A percentile compares a stretch with the other conserved stretches of the same genome.
Conservation (phyloP, 1,139 yeast genomes). For the Diutina neorugosa region DNA sequence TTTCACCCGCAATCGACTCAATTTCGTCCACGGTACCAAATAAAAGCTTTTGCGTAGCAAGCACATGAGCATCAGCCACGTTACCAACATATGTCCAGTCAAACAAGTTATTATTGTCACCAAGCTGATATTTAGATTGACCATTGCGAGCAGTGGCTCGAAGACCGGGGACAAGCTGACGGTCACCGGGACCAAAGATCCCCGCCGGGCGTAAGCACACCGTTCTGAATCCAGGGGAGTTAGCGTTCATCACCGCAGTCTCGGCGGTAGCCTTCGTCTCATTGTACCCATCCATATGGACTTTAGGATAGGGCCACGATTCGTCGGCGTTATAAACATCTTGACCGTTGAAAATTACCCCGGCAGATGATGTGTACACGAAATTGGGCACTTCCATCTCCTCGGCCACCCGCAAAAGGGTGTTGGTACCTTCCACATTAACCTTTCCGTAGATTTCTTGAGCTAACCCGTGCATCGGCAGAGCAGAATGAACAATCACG, state of each 20-base stretch:
- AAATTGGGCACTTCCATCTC: slow-evolving; percentile 47
- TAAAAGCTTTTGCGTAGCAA: slow-evolving; percentile 73
- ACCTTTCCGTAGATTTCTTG: slow-evolving; percentile 78
- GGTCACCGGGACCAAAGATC: slow-evolving; percentile 96
- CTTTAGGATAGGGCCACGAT: slow-evolving; percentile 81
- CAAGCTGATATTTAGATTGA: slow-evolving; percentile 86
- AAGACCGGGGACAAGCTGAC: slow-evolving; percentile 90
- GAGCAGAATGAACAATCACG: slow-evolving; percentile 89
- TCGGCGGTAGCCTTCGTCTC: slow-evolving; percentile 94
- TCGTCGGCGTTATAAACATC: slow-evolving; percentile 90
- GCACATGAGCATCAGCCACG: slow-evolving; percentile 91
- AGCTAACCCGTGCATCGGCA: slow-evolving; percentile 85
- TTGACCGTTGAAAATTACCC: slow-evolving; percentile 90
- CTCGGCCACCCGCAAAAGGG: slow-evolving; percentile 57
- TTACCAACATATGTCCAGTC: slow-evolving; percentile 99
- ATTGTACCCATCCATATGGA: slow-evolving; percentile 94
- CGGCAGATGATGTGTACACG: slow-evolving; percentile 94
- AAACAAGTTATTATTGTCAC: slow-evolving; percentile 84
- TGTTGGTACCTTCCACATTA: slow-evolving; percentile 80
- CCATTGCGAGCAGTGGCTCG: slow-evolving; percentile 74
- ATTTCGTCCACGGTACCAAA: slow-evolving; percentile 15
- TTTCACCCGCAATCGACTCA: slow-evolving; percentile 62
- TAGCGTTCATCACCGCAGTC: slow-evolving; percentile 61
- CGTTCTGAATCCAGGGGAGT: slow-evolving; percentile 43
- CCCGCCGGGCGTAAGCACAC: slow-evolving; percentile 95